Conservation (phyloP, 2,329 filamentous ascomycete genomes). For the Aspergillus floridensis region DNA sequence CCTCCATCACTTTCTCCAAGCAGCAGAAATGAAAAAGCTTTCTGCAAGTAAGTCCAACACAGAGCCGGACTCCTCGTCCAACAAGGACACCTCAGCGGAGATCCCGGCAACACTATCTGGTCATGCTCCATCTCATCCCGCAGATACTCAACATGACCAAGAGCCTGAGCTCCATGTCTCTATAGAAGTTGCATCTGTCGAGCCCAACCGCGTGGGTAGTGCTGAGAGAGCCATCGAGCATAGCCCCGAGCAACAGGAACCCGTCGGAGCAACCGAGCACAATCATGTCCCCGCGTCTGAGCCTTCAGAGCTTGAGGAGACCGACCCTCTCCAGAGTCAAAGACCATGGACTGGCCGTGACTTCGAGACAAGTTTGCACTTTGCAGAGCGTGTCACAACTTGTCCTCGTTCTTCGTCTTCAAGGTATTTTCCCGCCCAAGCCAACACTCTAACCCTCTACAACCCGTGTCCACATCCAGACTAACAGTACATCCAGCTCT, state of each 20-base stretch:
- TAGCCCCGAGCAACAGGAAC: background rate
- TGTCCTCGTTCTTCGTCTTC: background rate
- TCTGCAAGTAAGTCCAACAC: too few species aligned
- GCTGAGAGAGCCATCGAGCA: background rate
- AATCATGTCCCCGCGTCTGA: background rate
- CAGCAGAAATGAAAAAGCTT: too few species aligned
- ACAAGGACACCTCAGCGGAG: too few species aligned
- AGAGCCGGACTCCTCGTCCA: too few species aligned
- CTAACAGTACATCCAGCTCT: background rate
- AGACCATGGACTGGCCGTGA: background rate
- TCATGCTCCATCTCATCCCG: too few species aligned
- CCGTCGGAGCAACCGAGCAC: background rate
- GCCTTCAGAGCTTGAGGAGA: background rate
- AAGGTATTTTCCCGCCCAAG: background rate
- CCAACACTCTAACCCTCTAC: background rate
- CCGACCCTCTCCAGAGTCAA: background rate
- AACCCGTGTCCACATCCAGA: background rate
- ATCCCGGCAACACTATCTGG: too few species aligned
- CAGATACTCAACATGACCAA: too few species aligned
- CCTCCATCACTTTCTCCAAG: too few species aligned
- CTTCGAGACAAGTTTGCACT: background rate
- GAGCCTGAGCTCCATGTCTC: background rate
- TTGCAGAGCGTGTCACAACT: background rate
- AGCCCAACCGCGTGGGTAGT: background rate
- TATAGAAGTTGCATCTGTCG: background rate